Evolutionary conservation across 1,139 yeast species (phyloP), one percentile per base, ranked within the genome.

Genomic region (Oligophagozyma castellii): DNA sequence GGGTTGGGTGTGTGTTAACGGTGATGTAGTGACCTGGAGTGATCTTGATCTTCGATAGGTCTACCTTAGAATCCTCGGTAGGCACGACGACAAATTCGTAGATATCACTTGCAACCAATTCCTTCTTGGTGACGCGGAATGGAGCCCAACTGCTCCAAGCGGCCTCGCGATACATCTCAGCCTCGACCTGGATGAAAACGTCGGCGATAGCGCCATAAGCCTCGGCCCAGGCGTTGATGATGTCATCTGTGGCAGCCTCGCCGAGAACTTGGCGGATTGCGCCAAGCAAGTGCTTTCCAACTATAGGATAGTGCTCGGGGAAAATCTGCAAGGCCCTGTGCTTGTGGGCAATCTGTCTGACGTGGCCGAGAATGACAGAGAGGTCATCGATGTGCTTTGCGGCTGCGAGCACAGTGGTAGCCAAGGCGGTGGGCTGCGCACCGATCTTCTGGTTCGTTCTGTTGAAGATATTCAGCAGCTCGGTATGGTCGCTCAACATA

Each of bases 201-300:
- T 69, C 63, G 3, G 84, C 84, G 37, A 76, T 60, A 36, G 67
- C 71, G 23, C 66, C 67, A 48, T 75, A 76, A 2, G 84, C 83
- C 27, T 58, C 64, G 15, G 61, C 59, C 81, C 83, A 75, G n/a
- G 81, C 80, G 19, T 54, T 61, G 29, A 73, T 45, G 35, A 76
- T 69, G 23, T 62, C 71, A 2, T 60, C 61, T 14, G 71, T 70
- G 14, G 79, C 80, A 16, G 61, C 59, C 19, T 57, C 58, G 7
- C 83, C 83, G 24, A 75, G 55, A 27, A 71, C 62, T 34, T 65
- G 64, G 29, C 55, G 49, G 55, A 76, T 65, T 13, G 81, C 70
- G 16, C 55, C 58, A 26, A 75, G 49, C 20, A 76, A 55, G 40
- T 65, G 62, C 24, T 53, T 48, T 19, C 83, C 84, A 22, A 76